Percentiles rank a stretch among this genome's conserved stretches.
These are phyloP conservation scores for Asterionellopsis glacialis DNA, from an alignment of 108 stramenopile genomes.

Conservation along the genomic window DNA sequence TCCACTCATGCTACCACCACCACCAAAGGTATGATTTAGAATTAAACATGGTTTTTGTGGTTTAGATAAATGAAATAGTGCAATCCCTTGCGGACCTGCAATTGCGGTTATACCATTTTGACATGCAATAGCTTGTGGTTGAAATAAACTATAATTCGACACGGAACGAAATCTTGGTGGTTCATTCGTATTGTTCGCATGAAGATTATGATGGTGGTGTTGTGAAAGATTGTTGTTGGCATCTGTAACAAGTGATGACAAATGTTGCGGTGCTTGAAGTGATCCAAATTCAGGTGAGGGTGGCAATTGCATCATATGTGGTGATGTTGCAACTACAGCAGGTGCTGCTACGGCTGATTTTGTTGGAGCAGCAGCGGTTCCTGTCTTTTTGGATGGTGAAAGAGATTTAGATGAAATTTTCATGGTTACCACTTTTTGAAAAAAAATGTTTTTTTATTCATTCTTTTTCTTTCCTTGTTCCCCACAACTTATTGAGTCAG, in stretches of 20 bases:
- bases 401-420: too few species aligned
- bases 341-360: too few species aligned
- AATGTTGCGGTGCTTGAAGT: neutral
- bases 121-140: conserved; percentile 42
- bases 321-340: neutral
- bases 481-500: too few species aligned
- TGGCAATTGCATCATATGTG: conserved; percentile 14
- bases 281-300: conserved; percentile 18
- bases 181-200: neutral
- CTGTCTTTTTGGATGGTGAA: too few species aligned
- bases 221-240: too few species aligned
- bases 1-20: conserved; percentile 1
- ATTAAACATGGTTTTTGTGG: conserved; percentile 38
- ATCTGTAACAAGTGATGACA: neutral
- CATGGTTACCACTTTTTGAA: too few species aligned
- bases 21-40: conserved; percentile 25
- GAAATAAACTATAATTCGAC: conserved; percentile 30
- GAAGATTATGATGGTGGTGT: neutral
- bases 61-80: conserved; percentile 29
- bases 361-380: too few species aligned
- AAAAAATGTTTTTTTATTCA: too few species aligned
- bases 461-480: too few species aligned
- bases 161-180: conserved; percentile 29
- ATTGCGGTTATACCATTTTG: conserved; percentile 33
- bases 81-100: conserved; percentile 40